Evolutionary conservation across 2,329 filamentous ascomycete genomes (phyloP).

Genomic region (Incumbomyces lentus): DNA sequence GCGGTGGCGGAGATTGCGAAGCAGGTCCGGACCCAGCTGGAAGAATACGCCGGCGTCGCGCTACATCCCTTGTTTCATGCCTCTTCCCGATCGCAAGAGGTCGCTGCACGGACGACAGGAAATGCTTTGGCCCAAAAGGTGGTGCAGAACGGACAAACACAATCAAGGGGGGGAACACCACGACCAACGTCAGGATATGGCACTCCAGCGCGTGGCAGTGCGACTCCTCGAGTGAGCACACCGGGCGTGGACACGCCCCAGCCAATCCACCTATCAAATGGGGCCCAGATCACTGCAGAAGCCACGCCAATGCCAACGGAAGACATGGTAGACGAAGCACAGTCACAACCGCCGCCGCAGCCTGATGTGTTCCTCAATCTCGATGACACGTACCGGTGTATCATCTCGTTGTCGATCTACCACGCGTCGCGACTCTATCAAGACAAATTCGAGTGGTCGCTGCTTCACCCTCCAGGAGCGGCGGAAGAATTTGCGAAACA

Average conservation of each 20-base stretch:
- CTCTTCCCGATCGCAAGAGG: constrained; percentile 1
- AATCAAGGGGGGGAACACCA: constrained; percentile 43
- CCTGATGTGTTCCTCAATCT: constrained; percentile 56
- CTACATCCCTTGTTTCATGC: constrained; percentile 81
- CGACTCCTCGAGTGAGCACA: constrained; percentile 16
- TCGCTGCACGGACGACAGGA: neutral
- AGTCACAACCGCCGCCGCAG: constrained; percentile 4
- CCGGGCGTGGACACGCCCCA: constrained; percentile 38
- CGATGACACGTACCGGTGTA: constrained; percentile 88
- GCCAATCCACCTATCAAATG: constrained; percentile 31
- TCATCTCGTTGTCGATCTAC: constrained; percentile 84
- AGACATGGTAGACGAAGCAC: constrained; percentile 11
- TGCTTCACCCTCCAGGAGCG: constrained; percentile 81
- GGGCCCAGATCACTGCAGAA: constrained; percentile 52
- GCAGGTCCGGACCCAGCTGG: constrained; percentile 87
- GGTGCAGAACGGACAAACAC: constrained; percentile 31
- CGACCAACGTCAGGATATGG: constrained; percentile 25
- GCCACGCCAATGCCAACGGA: constrained; percentile 49
- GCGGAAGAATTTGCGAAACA: constrained; percentile 86
- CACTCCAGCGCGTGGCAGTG: constrained; percentile 17
- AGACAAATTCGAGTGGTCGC: constrained; percentile 96
- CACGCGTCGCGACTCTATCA: constrained; percentile 84
- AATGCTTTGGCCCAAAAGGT: constrained; percentile 13
- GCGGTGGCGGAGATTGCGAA: constrained; percentile 76
- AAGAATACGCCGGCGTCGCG: constrained; percentile 91